Base-by-base conservation (phyloP, 2,329 filamentous ascomycete species). In the Penicillium sp. region DNA sequence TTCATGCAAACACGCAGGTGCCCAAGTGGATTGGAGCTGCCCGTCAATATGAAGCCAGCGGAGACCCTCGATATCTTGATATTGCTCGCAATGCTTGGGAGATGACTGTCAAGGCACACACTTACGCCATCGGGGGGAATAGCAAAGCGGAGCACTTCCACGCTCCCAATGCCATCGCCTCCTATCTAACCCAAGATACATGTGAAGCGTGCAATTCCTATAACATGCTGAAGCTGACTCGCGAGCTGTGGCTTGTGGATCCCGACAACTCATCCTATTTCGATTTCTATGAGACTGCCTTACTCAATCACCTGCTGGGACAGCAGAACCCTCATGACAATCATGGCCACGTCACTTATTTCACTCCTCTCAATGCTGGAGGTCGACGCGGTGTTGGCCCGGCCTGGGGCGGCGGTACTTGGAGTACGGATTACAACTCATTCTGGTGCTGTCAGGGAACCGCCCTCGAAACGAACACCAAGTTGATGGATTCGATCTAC, bases 391-490 rank as follows among this genome's bases (percentile, higher is more conserved):
- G 76, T 2, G 64, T 79, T 4, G 76, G 77, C 0, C 76, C 76
- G 24, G 75, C 74, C 0, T 77, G 73, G 76, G 76, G 76, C 6
- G 76, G 76, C 0, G 76, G 76, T 25, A 78, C 74, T 0, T 80
- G 75, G 74, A 76, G 73, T 38, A 79, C 76, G 1, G 75, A 78
- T 51, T 76, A 78, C 53, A 63, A 74, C 42, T 75, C 73, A 0
- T 76, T 77, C 59, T 79, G 76, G 76, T 79, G 76, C 58, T 79
- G 76, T 46, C 74, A 78, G 55, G 76, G 74, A 1, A 78, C 76
- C 0, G 73, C 68, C 0, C 48, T 79, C 1, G 76, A 79, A 63
- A 77, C 73, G 0, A 78, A 79, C 55, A 79, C 76, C 0, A 78
- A 78, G 56, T 59, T 78, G 9, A 73, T 72, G 64, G 76, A 79